Evolutionary conservation across 306 rosid species (phyloP).

Genomic region (Sindora glabra): DNA sequence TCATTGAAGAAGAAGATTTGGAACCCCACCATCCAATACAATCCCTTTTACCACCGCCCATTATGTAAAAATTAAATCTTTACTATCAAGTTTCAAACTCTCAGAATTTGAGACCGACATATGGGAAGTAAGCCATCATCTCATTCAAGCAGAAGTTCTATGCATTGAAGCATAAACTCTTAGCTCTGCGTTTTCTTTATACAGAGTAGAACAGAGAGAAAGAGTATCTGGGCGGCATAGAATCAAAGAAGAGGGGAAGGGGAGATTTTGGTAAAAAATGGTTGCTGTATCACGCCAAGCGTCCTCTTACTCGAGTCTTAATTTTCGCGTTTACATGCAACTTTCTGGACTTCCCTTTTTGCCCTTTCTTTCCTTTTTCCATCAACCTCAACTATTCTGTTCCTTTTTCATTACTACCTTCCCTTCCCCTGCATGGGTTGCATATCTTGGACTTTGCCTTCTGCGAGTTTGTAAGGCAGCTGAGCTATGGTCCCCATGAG

Average conservation of each 20-base stretch:
- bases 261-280: slow-evolving; percentile 42
- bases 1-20: slow-evolving; percentile 24
- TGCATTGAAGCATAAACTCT: too few relatives aligned
- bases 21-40: slow-evolving; percentile 19
- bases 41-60: slow-evolving; percentile 9
- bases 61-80: too few relatives aligned
- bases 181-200: too few relatives aligned
- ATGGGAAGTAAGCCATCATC: too few relatives aligned
- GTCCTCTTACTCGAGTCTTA: slow-evolving; percentile 33
- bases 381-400: slow-evolving; percentile 6
- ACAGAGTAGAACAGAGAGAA: neutral
- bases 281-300: slow-evolving; percentile 48
- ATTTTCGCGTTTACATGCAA: slow-evolving; percentile 58
- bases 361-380: slow-evolving; percentile 18
- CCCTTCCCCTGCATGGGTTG: too few relatives aligned
- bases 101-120: too few relatives aligned
- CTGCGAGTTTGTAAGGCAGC: neutral
- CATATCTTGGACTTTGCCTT: neutral
- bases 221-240: neutral
- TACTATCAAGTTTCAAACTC: too few relatives aligned
- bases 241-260: too few relatives aligned
- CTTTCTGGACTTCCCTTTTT: slow-evolving; percentile 34
- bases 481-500: too few relatives aligned
- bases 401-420: neutral
- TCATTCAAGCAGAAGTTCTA: too few relatives aligned